These are phyloP conservation scores for Leptodontidium sp. DNA, from an alignment of 2,329 filamentous ascomycete genomes.

Conservation along the genomic window DNA sequence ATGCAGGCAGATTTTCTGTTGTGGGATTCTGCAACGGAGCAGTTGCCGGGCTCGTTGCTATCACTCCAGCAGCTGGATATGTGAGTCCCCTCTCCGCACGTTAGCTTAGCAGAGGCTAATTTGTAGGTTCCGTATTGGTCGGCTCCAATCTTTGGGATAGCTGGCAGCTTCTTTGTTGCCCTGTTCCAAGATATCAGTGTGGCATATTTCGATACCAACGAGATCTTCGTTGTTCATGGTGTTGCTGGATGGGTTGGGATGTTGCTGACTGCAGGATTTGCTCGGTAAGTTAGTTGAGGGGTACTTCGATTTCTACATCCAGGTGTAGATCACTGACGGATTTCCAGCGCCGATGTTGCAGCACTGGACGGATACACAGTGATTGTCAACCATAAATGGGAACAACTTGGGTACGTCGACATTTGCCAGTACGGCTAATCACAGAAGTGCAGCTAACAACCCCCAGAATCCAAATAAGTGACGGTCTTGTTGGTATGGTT, in stretches of 20 bases:
- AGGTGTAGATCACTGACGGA: not conserved
- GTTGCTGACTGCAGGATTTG: constrained; percentile 23
- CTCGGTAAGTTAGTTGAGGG: not conserved
- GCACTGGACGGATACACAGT: constrained; percentile 19
- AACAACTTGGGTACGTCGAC: constrained; percentile 20
- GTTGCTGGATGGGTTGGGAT: constrained; percentile 21
- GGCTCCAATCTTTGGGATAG: constrained; percentile 21
- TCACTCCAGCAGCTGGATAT: constrained; percentile 86
- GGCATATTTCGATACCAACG: constrained; percentile 20
- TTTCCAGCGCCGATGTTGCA: constrained; percentile 18
- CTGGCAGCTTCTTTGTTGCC: constrained; percentile 21
- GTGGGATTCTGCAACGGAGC: constrained; percentile 81
- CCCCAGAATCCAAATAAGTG: constrained; percentile 21
- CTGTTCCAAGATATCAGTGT: constrained; percentile 17
- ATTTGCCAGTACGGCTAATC: not conserved
- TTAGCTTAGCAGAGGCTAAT: not conserved
- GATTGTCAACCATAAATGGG: constrained; percentile 18
- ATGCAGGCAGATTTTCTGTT: constrained; percentile 20
- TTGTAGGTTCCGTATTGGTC: constrained; percentile 24
- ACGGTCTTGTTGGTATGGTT: constrained; percentile 12
- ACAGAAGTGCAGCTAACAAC: not conserved
- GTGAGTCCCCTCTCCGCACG: constrained; percentile 57
- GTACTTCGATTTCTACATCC: too few species aligned
- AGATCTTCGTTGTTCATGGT: constrained; percentile 22
- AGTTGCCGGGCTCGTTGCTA: constrained; percentile 87